Evolutionary conservation across 2,329 filamentous ascomycete genomes (phyloP).

Genomic region (Ceratocystis huliohia): DNA sequence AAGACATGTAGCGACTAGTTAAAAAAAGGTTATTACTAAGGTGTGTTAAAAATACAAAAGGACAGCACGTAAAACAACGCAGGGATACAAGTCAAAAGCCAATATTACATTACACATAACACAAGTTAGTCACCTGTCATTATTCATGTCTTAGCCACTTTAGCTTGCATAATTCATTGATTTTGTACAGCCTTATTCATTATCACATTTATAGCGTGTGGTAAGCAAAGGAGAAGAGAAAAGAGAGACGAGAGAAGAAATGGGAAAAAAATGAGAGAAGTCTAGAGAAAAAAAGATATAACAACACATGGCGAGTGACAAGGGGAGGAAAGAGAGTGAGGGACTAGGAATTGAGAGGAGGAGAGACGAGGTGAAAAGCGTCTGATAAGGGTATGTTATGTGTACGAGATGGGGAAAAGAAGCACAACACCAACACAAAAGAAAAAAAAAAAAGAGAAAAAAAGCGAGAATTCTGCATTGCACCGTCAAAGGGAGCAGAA

Average conservation of each 20-base stretch:
- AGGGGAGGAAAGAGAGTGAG: not conserved
- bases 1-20: not conserved
- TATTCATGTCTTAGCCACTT: not conserved
- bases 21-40: not conserved
- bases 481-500: not conserved
- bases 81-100: too few relatives aligned
- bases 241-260: constrained; percentile 9
- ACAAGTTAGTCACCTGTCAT: too few relatives aligned
- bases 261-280: not conserved
- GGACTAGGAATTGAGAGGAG: not conserved
- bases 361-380: not conserved
- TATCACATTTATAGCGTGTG: not conserved
- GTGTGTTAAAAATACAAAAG: not conserved
- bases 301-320: not conserved
- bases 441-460: constrained; percentile 2
- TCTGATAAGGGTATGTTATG: not conserved
- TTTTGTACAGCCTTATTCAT: constrained; percentile 9
- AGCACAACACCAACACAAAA: not conserved
- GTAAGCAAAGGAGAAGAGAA: constrained; percentile 12
- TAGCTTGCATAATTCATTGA: not conserved
- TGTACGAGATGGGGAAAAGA: not conserved
- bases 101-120: too few relatives aligned
- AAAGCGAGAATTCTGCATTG: not conserved
- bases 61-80: too few relatives aligned
- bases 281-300: not conserved